Evolutionary conservation across 2,329 filamentous ascomycete species (phyloP).

Genomic region (Ceratocystis huliohia): DNA sequence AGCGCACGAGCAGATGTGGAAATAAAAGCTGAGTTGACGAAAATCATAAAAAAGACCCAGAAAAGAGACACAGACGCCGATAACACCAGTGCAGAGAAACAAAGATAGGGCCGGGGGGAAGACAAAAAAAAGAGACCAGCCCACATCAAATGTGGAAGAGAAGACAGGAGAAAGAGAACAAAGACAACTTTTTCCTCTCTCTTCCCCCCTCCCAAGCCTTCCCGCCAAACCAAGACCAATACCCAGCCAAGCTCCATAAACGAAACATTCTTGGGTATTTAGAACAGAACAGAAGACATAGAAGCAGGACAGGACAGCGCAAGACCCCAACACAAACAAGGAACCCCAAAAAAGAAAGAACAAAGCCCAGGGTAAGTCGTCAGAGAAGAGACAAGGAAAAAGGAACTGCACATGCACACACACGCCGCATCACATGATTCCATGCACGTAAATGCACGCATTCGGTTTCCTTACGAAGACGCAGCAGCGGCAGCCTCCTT

Average conservation of each 20-base stretch:
- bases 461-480: background rate
- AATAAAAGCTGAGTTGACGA: background rate
- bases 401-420: background rate
- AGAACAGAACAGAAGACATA: slow-evolving; percentile 7
- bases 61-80: background rate
- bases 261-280: slow-evolving; percentile 8
- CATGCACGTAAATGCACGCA: background rate
- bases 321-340: slow-evolving; percentile 2
- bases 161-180: background rate
- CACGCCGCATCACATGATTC: background rate
- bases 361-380: slow-evolving; percentile 6
- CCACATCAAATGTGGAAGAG: background rate
- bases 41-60: background rate
- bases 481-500: slow-evolving; percentile 30
- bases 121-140: background rate
- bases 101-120: background rate
- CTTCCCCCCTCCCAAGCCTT: background rate
- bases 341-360: background rate
- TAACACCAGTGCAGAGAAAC: slow-evolving; percentile 4
- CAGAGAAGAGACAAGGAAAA: slow-evolving; percentile 4
- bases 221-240: background rate
- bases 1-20: background rate
- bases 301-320: background rate
- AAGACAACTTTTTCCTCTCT: background rate
- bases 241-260: slow-evolving; percentile 9